These are phyloP conservation scores for Tetrahymena elliotti DNA, from an alignment of 73 alveolate genomes.

Conservation along the genomic window DNA sequence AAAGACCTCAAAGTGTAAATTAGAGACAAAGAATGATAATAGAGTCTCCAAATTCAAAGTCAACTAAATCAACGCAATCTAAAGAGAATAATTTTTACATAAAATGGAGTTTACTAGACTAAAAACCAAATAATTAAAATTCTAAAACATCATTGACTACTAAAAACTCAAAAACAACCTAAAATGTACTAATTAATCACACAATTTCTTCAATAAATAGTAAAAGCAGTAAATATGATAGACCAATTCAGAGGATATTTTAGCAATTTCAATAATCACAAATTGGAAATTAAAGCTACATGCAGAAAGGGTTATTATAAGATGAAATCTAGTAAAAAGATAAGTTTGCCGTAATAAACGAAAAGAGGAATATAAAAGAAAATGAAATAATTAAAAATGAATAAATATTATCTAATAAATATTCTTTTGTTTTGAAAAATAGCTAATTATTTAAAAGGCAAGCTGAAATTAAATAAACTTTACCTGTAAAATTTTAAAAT, in stretches of 20 bases:
- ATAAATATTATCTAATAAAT: neutral
- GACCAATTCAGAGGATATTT: neutral
- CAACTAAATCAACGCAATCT: neutral
- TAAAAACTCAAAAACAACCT: neutral
- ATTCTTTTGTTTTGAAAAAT: neutral
- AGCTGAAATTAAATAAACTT: neutral
- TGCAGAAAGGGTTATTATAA: neutral
- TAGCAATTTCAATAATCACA: neutral
- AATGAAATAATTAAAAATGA: neutral
- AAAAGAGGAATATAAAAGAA: neutral
- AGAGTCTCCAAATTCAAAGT: neutral
- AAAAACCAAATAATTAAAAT: neutral
- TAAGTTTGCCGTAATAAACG: neutral
- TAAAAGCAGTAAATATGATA: neutral
- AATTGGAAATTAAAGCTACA: neutral
- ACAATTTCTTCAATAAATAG: neutral
- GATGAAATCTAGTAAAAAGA: neutral
- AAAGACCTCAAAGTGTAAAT: neutral
- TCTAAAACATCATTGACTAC: neutral
- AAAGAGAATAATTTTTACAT: neutral
- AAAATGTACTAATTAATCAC: neutral
- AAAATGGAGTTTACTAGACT: neutral
- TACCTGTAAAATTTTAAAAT: neutral
- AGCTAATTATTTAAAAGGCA: neutral
- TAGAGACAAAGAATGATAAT: neutral